Conservation (phyloP, 441 rosid species). For the Gossypium lobatum region DNA sequence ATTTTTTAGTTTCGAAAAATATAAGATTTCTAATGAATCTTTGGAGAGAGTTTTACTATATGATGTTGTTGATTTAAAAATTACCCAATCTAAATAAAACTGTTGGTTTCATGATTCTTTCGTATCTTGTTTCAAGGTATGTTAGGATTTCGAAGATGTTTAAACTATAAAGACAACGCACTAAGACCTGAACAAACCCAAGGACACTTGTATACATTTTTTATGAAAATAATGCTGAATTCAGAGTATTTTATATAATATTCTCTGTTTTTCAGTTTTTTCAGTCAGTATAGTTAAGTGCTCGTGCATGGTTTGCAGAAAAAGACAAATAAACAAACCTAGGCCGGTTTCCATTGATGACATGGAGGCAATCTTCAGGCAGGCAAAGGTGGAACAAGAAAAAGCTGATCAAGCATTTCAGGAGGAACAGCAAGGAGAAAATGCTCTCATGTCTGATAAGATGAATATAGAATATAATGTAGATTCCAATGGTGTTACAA, state of each 20-base stretch:
- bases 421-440: constrained; percentile 38
- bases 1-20: neutral
- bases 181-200: neutral
- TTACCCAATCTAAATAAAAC: neutral
- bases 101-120: constrained; percentile 3
- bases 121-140: neutral
- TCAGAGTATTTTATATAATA: neutral
- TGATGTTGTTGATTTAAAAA: neutral
- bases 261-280: neutral
- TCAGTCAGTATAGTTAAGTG: neutral
- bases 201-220: neutral
- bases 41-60: neutral
- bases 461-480: constrained; percentile 20
- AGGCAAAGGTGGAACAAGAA: constrained; percentile 74
- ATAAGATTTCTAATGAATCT: neutral
- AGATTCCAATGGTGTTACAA: constrained; percentile 23
- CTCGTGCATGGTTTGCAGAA: constrained; percentile 29
- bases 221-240: neutral
- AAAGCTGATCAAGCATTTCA: constrained; percentile 52
- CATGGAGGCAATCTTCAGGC: constrained; percentile 60
- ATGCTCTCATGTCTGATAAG: constrained; percentile 22
- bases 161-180: neutral
- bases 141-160: neutral
- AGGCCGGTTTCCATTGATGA: constrained; percentile 61
- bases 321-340: constrained; percentile 68